phyloP scores from a whole-genome alignment of 192 early-diverging fungal genomes.

The Coemansia pectinata region DNA sequence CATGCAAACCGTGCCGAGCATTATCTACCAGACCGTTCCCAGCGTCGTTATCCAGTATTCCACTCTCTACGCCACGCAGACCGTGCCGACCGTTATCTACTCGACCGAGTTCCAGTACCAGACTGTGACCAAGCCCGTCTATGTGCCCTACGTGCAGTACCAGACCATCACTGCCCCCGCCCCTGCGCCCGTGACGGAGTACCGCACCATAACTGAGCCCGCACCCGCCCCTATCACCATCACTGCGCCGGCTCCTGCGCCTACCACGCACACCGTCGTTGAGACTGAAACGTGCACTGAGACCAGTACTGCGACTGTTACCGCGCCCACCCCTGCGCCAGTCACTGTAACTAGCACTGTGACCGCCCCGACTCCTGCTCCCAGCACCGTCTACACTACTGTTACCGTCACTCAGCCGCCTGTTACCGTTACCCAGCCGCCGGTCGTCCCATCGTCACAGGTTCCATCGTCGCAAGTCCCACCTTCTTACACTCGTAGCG shows the following conservation, averaged over 20 bases:
- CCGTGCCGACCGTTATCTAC: conserved; percentile 23
- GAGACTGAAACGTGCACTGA: conserved; percentile 8
- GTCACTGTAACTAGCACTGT: conserved; percentile 24
- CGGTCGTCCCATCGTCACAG: neutral
- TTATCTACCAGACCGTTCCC: conserved; percentile 36
- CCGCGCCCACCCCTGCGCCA: conserved; percentile 28
- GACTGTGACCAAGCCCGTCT: conserved; percentile 47
- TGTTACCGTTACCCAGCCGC: conserved; percentile 22
- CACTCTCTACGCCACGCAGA: conserved; percentile 24
- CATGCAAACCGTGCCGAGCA: conserved; percentile 40
- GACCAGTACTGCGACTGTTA: conserved; percentile 25
- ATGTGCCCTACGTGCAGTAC: conserved; percentile 53
- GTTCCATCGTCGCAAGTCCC: conserved; percentile 8
- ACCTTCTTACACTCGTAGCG: neutral
- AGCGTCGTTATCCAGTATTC: conserved; percentile 29
- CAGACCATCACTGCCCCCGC: conserved; percentile 34
- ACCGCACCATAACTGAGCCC: conserved; percentile 19
- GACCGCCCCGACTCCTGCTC: conserved; percentile 14
- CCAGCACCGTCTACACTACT: conserved; percentile 18
- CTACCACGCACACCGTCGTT: conserved; percentile 13
- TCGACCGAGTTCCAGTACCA: conserved; percentile 48
- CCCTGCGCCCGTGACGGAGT: conserved; percentile 28
- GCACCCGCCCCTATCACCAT: conserved; percentile 26
- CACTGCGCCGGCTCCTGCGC: conserved; percentile 30
- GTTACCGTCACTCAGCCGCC: conserved; percentile 31